Percentiles rank a stretch among this genome's conserved stretches.
These are phyloP conservation scores for Rosa multiflora DNA, from an alignment of 306 rosid species.

Conservation along the genomic window DNA sequence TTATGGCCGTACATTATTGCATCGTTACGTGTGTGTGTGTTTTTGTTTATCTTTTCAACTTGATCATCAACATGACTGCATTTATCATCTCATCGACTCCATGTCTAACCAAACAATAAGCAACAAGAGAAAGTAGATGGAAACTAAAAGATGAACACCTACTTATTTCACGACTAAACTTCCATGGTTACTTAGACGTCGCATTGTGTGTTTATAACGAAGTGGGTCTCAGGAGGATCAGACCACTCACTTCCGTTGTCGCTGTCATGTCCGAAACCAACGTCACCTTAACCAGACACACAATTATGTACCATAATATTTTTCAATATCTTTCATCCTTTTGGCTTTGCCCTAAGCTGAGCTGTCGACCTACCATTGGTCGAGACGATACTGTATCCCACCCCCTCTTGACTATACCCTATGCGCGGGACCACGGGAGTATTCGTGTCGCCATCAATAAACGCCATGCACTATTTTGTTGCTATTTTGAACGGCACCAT, in stretches of 20 bases:
- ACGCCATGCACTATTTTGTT: too few relatives aligned
- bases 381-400: conserved; percentile 25
- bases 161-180: not conserved
- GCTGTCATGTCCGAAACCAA: conserved; percentile 43
- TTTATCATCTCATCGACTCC: too few relatives aligned
- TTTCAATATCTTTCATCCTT: conserved; percentile 29
- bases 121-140: not conserved
- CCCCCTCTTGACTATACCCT: conserved; percentile 8
- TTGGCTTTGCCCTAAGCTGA: not conserved
- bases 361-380: conserved; percentile 25
- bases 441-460: conserved; percentile 47
- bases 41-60: too few relatives aligned
- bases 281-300: conserved; percentile 56
- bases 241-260: conserved; percentile 34
- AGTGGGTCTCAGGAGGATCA: conserved; percentile 27
- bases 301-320: conserved; percentile 32
- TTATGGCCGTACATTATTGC: too few relatives aligned
- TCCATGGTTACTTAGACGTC: not conserved
- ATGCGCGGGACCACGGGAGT: conserved; percentile 48
- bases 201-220: not conserved
- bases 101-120: too few relatives aligned
- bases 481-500: too few relatives aligned
- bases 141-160: not conserved
- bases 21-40: too few relatives aligned
- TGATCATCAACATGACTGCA: too few relatives aligned